Percentiles rank a stretch among this genome's conserved stretches.
Evolutionary conservation across 1,284 basidiomycete genomes (phyloP).

Genomic region (Papiliotrema laurentii): DNA sequence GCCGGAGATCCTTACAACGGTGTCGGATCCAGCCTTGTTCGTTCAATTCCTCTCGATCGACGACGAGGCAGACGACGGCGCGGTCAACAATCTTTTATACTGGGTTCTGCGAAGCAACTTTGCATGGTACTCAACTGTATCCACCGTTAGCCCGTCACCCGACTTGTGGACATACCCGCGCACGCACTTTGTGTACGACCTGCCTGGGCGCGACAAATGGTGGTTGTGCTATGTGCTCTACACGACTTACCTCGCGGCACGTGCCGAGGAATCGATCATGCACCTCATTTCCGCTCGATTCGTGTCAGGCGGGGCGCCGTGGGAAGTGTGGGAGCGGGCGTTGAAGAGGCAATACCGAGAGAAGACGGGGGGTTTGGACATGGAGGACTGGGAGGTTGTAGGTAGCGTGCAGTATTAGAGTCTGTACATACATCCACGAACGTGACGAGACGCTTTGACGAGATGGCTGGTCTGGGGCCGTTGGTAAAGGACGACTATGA

Average conservation of each 20-base stretch:
- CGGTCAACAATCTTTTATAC: background rate
- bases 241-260: slow-evolving; percentile 40
- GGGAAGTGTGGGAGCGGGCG: slow-evolving; percentile 51
- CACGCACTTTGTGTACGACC: slow-evolving; percentile 10
- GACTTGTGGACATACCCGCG: slow-evolving; percentile 8
- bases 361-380: background rate
- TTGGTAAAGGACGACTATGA: too few relatives aligned
- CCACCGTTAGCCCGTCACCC: slow-evolving; percentile 12
- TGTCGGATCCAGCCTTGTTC: slow-evolving; percentile 47
- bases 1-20: slow-evolving; percentile 39
- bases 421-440: too few relatives aligned
- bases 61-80: slow-evolving; percentile 13
- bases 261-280: slow-evolving; percentile 49
- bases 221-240: slow-evolving; percentile 25
- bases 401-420: slow-evolving; percentile 1
- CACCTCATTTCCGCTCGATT: slow-evolving; percentile 46
- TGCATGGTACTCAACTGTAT: slow-evolving; percentile 18
- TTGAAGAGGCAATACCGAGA: slow-evolving; percentile 11
- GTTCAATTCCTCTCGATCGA: slow-evolving; percentile 45
- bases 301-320: slow-evolving; percentile 54
- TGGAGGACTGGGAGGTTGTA: slow-evolving; percentile 1
- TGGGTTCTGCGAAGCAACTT: slow-evolving; percentile 5
- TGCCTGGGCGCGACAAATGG: background rate
- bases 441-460: too few relatives aligned
- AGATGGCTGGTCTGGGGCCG: too few relatives aligned